These are phyloP conservation scores for Elsinoe australis DNA, from an alignment of 2,329 filamentous ascomycete genomes.

Conservation along the genomic window DNA sequence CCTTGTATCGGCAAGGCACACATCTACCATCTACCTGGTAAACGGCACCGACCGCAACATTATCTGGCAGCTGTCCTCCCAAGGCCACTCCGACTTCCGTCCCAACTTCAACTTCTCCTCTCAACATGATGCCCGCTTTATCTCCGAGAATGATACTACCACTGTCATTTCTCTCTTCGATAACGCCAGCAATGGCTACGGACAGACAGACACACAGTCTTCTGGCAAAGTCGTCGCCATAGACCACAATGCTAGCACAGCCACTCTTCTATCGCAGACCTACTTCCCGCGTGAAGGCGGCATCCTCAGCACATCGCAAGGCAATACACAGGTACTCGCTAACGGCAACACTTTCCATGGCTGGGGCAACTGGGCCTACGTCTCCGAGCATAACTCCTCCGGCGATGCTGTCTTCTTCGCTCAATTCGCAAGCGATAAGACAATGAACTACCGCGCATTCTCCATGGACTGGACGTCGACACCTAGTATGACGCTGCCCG, in stretches of 20 bases:
- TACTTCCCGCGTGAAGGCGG: conserved; percentile 21
- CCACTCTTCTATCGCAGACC: conserved; percentile 21
- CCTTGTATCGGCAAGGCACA: conserved; percentile 45
- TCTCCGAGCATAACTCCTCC: conserved; percentile 34
- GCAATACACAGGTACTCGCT: conserved; percentile 44
- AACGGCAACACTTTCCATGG: conserved; percentile 47
- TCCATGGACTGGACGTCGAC: conserved; percentile 38
- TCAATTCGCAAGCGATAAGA: conserved; percentile 37
- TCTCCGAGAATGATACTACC: conserved; percentile 34
- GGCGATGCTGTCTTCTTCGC: conserved; percentile 45
- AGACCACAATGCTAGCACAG: conserved; percentile 21
- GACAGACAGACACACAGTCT: conserved; percentile 20
- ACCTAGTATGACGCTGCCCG: conserved; percentile 34
- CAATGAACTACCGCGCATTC: conserved; percentile 32
- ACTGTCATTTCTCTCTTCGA: conserved; percentile 46
- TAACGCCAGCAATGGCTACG: conserved; percentile 36
- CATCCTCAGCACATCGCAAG: conserved; percentile 42
- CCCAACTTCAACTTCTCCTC: conserved; percentile 35
- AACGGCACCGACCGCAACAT: conserved; percentile 40
- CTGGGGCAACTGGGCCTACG: conserved; percentile 40
- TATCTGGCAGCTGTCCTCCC: conserved; percentile 41
- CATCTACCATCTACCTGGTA: conserved; percentile 41
- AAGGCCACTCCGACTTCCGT: conserved; percentile 19
- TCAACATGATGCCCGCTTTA: conserved; percentile 44
- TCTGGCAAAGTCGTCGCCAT: conserved; percentile 24